Conservation (phyloP, 2,329 filamentous ascomycete genomes). For the Fusarium heterosporum region DNA sequence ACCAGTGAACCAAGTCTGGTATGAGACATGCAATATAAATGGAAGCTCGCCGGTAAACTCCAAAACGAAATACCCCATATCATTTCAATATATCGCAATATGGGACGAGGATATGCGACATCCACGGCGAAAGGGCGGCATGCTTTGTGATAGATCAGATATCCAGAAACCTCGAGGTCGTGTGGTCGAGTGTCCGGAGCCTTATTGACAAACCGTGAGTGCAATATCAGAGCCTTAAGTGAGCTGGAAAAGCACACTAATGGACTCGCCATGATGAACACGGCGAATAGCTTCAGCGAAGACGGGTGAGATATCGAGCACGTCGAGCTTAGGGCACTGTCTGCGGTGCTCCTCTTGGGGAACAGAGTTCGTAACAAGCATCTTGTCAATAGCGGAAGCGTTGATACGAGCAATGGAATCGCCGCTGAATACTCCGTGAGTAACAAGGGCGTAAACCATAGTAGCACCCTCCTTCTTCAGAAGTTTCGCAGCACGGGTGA, state of each 20-base stretch:
- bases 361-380: conserved; percentile 95
- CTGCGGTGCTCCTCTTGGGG: conserved; percentile 85
- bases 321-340: conserved; percentile 87
- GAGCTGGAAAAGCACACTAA: conserved; percentile 85
- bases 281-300: conserved; percentile 96
- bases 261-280: conserved; percentile 97
- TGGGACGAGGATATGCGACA: conserved; percentile 29
- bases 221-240: conserved; percentile 31
- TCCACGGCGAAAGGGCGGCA: conserved; percentile 8
- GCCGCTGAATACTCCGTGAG: conserved; percentile 93
- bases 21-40: conserved; percentile 42
- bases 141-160: conserved; percentile 6
- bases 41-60: conserved; percentile 44
- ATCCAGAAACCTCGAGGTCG: conserved; percentile 21
- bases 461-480: conserved; percentile 95
- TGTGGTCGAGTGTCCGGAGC: conserved; percentile 23
- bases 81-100: conserved; percentile 28
- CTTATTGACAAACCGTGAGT: conserved; percentile 30
- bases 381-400: conserved; percentile 89
- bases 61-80: conserved; percentile 43
- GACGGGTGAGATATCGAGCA: conserved; percentile 87
- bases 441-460: conserved; percentile 90
- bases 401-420: conserved; percentile 96
- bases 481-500: conserved; percentile 95
- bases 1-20: conserved; percentile 42